Evolutionary conservation across 2,329 filamentous ascomycete genomes (phyloP), one percentile per base, ranked within the genome.

Genomic region (Parastagonospora nodorum): DNA sequence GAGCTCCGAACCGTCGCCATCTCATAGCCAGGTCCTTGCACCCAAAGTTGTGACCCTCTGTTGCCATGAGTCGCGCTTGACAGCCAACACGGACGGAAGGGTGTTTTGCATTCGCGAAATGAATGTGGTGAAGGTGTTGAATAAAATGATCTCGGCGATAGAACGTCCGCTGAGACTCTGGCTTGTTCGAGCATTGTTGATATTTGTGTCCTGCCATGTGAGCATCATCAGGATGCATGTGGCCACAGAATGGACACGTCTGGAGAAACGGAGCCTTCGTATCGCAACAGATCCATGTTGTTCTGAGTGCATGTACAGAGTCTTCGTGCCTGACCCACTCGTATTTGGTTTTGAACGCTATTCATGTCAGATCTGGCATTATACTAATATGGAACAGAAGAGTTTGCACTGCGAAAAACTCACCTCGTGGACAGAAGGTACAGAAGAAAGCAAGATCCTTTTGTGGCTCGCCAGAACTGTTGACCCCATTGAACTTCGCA

Each of bases 291-390:
- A 72, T 69, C 69, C 69, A 73, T 4, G 70, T 73, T 5, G 69
- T 73, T 10, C 68, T 66, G n/a, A 72, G 64, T 10, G 67, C 70
- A 39, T 73, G 70, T 4, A 72, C 69, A 1, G 69, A 72, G 38
- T 73, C 69, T 50, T 72, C 70, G 35, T 73, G 70, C 6, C 70
- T 63, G n/a, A 69, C 59, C 70, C 70, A 73, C 51, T 72, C 68
- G 39, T 72, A 72, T 32, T 72, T 73, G 4, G 68, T 71, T 36
- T 68, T 69, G 58, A 72, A 73, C 2, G 70, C 66, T 32, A 7
- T 32, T 32, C 30, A 32, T 32, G 30, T 32, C n/a, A 32, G 30
- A 24, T 24, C 19, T 24, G 19, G 19, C 19, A 24, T 24, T 24
- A 5, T 24, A 5, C 19, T 24, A 5, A 24, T 24, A 24, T 24